phyloP scores from a whole-genome alignment of 192 early-diverging fungal genomes.

The Glomus cerebriforme region DNA sequence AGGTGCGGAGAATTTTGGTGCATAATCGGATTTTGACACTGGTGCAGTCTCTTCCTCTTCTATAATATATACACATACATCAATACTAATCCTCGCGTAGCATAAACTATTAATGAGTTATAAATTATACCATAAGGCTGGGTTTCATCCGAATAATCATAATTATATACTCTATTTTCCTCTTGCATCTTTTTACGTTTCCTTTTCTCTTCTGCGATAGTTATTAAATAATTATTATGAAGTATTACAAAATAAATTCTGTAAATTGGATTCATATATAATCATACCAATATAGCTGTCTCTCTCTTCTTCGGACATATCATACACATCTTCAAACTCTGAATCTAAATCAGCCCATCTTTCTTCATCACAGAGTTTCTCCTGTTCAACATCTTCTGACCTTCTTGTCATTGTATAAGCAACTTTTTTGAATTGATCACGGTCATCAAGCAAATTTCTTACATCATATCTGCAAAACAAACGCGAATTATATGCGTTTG shows the following conservation, averaged over 20 bases:
- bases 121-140: background rate
- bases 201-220: conserved; percentile 32
- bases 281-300: conserved; percentile 48
- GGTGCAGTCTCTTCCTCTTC: conserved; percentile 26
- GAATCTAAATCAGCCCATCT: conserved; percentile 64
- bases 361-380: conserved; percentile 47
- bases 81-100: background rate
- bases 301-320: conserved; percentile 59
- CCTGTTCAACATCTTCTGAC: conserved; percentile 36
- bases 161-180: conserved; percentile 31
- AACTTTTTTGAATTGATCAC: conserved; percentile 21
- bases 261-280: background rate
- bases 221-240: background rate
- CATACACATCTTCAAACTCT: conserved; percentile 56
- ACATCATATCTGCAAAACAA: conserved; percentile 62
- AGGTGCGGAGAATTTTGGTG: conserved; percentile 54
- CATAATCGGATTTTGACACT: conserved; percentile 30
- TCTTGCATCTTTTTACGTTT: conserved; percentile 36
- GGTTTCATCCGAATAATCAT: conserved; percentile 35
- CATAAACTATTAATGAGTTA: background rate
- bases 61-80: conserved; percentile 30
- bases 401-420: conserved; percentile 16
- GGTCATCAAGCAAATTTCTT: conserved; percentile 59
- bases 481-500: background rate
- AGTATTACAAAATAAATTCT: background rate